phyloP scores from a whole-genome alignment of 108 stramenopile species.

The Cylindrotheca closterium region DNA sequence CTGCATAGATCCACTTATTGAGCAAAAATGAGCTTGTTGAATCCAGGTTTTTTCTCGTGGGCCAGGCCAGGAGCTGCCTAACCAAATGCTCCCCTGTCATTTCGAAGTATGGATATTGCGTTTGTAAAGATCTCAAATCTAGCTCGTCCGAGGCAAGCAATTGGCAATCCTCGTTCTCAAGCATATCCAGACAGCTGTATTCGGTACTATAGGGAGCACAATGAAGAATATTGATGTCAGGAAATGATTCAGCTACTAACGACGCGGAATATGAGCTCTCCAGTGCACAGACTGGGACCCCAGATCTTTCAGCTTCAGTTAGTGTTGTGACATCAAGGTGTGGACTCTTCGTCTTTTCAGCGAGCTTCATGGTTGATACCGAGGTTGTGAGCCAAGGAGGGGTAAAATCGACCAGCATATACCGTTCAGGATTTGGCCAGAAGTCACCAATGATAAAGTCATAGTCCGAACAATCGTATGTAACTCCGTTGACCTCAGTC shows the following conservation, averaged over 20 bases:
- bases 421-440: conserved; percentile 1
- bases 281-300: background rate
- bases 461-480: conserved; percentile 4
- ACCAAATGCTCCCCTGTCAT: conserved; percentile 6
- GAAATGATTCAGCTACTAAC: background rate
- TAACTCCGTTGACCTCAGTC: background rate
- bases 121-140: background rate
- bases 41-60: conserved; percentile 1
- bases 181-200: background rate
- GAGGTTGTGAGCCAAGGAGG: conserved; percentile 9
- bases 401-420: conserved; percentile 6
- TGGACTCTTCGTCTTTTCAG: background rate
- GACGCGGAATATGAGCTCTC: background rate
- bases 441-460: conserved; percentile 16
- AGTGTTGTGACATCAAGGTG: conserved; percentile 9
- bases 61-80: conserved; percentile 7
- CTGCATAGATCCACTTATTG: too few species aligned
- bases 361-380: background rate
- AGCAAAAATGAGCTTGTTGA: background rate
- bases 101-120: background rate
- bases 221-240: background rate
- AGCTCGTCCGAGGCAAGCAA: conserved; percentile 5
- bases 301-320: background rate
- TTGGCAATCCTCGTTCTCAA: background rate
- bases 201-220: too few species aligned